A percentile compares a stretch with the other conserved stretches of the same genome.
Evolutionary conservation across 2,329 filamentous ascomycete genomes (phyloP).

Genomic region (Hymenoscyphus infarciens): DNA sequence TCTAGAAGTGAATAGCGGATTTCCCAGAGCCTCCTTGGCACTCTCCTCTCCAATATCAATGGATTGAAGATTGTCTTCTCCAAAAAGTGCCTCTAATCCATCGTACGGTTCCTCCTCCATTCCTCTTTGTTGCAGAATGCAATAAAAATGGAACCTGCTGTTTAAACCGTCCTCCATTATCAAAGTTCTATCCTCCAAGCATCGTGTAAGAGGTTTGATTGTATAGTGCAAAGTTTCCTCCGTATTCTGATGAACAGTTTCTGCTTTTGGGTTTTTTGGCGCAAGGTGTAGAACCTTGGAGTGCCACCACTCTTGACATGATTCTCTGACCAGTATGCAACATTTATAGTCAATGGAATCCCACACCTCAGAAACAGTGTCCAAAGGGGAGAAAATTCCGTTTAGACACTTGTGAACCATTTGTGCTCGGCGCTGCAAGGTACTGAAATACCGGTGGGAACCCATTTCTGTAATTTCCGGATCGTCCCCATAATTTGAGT

Average conservation of each 20-base stretch:
- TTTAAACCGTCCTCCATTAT: neutral
- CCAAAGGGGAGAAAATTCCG: neutral
- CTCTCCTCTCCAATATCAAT: no score
- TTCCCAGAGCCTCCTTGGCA: no score
- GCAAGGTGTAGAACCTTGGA: neutral
- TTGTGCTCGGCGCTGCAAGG: neutral
- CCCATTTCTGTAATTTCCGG: neutral
- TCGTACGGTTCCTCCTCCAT: no score
- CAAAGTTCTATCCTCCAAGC: neutral
- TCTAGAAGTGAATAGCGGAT: no score
- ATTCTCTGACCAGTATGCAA: neutral
- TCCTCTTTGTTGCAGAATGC: neutral
- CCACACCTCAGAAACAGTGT: neutral
- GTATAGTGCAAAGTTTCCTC: neutral
- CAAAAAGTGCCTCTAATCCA: no score
- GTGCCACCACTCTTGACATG: neutral
- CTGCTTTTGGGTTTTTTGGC: neutral
- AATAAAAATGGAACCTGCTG: neutral
- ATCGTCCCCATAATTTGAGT: neutral
- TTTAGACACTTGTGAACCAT: neutral
- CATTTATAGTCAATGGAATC: neutral
- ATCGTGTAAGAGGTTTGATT: neutral
- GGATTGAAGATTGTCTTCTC: no score
- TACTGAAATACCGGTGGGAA: neutral
- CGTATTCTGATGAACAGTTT: neutral